Base-by-base conservation (phyloP, 1,139 yeast genomes). In the Debaryomyces singareniensis region DNA sequence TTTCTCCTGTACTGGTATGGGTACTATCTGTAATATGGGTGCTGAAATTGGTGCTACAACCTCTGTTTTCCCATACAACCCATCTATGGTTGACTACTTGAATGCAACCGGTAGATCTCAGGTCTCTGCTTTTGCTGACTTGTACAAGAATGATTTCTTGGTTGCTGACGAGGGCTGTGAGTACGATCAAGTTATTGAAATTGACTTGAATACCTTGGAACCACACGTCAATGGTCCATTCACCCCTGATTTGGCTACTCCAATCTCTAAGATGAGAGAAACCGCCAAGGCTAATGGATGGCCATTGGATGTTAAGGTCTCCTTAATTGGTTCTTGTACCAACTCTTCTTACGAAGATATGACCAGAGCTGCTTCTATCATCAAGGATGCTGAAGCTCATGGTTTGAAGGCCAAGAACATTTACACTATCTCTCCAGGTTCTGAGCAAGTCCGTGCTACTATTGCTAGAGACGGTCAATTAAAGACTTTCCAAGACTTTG, bases 11-110 rank as follows among this genome's bases (percentile, higher is more conserved):
- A 89, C 98, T 43, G 98, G 98, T 78, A 89, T 89, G 98, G 98
- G 94, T 64, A 89, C 98, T 54, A 91, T 89, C 68, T 89, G 98
- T 79, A 89, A 89, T 68, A 89, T 89, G 98, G 98, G 98, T 78
- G 98, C 98, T 47, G 98, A 89, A 71, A 86, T 89, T 50, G 98
- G 98, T 74, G 98, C 97, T 40, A 89, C 98, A 45, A 91, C 98
- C 39, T 91, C 97, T 33, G 89, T 84, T 44, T 91, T 91, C 95
- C 98, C 98, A 65, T 87, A 71, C 80, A 86, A 86, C 74, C 68
- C 78, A 49, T 79, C 95, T 43, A 86, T 86, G 95, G 78, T 68
- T 58, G 84, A 82, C 44, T 91, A 85, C 72, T 75, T 91, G 65
- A 66, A 76, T 46, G 95, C 96, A 36, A 91, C 98, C 44, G 78